Conservation (phyloP, 2,329 filamentous ascomycete genomes). For the Fusarium sp. region DNA sequence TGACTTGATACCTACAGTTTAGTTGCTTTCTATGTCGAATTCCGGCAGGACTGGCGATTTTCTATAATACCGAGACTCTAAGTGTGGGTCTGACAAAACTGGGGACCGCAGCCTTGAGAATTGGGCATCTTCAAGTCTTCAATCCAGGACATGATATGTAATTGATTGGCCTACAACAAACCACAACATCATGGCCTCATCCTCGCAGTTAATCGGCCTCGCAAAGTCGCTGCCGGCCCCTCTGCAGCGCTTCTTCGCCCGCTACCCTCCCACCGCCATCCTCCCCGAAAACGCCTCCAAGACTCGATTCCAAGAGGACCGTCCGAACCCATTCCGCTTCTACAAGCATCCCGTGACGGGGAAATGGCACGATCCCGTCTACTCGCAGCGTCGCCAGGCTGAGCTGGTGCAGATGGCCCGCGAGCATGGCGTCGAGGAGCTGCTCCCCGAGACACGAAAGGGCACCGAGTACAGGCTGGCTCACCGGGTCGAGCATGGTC, state of each 20-base stretch:
- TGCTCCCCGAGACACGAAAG: constrained; percentile 81
- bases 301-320: constrained; percentile 63
- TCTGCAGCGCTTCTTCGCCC: constrained; percentile 86
- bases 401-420: constrained; percentile 88
- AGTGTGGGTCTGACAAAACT: too few species aligned
- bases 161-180: constrained; percentile 34
- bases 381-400: constrained; percentile 86
- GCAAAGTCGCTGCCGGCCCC: constrained; percentile 79
- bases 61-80: too few species aligned
- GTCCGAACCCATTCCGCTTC: constrained; percentile 82
- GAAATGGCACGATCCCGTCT: constrained; percentile 83
- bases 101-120: constrained; percentile 34
- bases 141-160: constrained; percentile 7
- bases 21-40: too few species aligned
- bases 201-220: constrained; percentile 61
- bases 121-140: constrained; percentile 18
- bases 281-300: constrained; percentile 56
- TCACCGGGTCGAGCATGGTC: constrained; percentile 78
- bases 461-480: constrained; percentile 75
- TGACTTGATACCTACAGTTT: too few species aligned
- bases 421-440: constrained; percentile 79
- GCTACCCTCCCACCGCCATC: constrained; percentile 79
- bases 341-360: constrained; percentile 81
- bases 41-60: too few species aligned
- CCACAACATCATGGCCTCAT: constrained; percentile 48